Conservation (phyloP, 345 rosid species). For the Camelina sativa region DNA sequence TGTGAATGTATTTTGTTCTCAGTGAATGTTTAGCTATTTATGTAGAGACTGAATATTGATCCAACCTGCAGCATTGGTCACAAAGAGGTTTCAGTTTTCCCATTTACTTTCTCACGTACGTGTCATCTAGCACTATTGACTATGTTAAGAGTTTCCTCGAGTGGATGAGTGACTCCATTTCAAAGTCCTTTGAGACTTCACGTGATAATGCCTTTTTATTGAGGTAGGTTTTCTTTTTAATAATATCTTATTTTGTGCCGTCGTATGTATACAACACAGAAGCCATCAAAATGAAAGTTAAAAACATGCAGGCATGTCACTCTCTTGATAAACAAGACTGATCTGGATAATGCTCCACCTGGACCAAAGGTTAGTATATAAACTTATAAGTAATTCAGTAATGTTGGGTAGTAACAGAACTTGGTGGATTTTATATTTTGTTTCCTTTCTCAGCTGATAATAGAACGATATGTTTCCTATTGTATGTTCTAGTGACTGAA, state of each 20-base stretch:
- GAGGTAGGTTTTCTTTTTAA: slow-evolving; percentile 52
- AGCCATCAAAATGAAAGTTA: not conserved
- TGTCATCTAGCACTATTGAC: slow-evolving; percentile 93
- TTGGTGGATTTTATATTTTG: slow-evolving; percentile 2
- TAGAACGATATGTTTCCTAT: not conserved
- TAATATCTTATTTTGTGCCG: not conserved
- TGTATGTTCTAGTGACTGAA: slow-evolving; percentile 27
- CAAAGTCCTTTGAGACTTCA: slow-evolving; percentile 95
- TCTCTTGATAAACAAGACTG: slow-evolving; percentile 84
- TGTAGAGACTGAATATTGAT: slow-evolving; percentile 39
- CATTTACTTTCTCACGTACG: slow-evolving; percentile 87
- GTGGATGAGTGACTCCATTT: slow-evolving; percentile 99
- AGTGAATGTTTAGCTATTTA: slow-evolving; percentile 27
- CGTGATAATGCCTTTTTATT: slow-evolving; percentile 97
- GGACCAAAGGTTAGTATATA: slow-evolving; percentile 84
- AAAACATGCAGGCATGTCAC: slow-evolving; percentile 71
- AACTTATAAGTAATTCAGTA: not conserved
- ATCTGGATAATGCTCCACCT: slow-evolving; percentile 80
- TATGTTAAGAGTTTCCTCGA: slow-evolving; percentile 97
- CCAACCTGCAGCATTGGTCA: slow-evolving; percentile 70
- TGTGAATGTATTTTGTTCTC: slow-evolving; percentile 14
- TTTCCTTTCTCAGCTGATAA: slow-evolving; percentile 21
- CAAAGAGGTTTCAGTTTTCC: slow-evolving; percentile 73
- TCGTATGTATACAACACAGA: not conserved
- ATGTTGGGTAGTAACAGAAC: slow-evolving; percentile 22